Evolutionary conservation across 163 green algal genomes (phyloP).

Genomic region (Scenedesmus sp.): DNA sequence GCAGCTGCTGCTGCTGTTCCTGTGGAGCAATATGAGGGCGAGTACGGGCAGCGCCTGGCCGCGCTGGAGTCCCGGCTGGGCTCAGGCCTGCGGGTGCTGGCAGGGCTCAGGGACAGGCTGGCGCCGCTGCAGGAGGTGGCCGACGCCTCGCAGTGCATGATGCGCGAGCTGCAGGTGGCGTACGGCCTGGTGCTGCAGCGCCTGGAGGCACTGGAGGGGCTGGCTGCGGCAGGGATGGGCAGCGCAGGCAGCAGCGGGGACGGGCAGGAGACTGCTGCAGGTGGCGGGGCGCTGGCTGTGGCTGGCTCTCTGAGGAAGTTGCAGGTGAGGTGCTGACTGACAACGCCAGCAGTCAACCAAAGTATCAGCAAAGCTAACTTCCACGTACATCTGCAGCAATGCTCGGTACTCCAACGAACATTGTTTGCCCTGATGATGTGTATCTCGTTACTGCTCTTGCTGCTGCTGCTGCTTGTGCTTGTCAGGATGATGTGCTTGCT

Average conservation of each 20-base stretch:
- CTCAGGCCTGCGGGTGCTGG: conserved; percentile 16
- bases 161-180: conserved; percentile 23
- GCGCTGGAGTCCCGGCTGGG: conserved; percentile 15
- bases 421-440: background rate
- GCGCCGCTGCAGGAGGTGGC: conserved; percentile 30
- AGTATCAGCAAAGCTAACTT: no score
- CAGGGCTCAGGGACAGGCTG: conserved; percentile 15
- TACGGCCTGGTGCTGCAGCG: conserved; percentile 43
- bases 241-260: background rate
- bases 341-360: no score
- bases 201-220: conserved; percentile 37
- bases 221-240: background rate
- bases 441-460: background rate
- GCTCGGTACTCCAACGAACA: background rate
- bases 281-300: background rate
- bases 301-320: conserved; percentile 24
- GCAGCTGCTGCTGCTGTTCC: background rate
- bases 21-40: background rate
- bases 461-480: background rate
- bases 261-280: background rate
- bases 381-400: background rate
- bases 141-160: conserved; percentile 16
- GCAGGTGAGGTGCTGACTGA: conserved; percentile 9
- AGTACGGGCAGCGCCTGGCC: background rate
- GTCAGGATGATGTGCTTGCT: conserved; percentile 27